Percentiles rank a stretch among this genome's conserved stretches.
phyloP scores from a whole-genome alignment of 352 stramenopile genomes.

The Globisporangium radiosum region DNA sequence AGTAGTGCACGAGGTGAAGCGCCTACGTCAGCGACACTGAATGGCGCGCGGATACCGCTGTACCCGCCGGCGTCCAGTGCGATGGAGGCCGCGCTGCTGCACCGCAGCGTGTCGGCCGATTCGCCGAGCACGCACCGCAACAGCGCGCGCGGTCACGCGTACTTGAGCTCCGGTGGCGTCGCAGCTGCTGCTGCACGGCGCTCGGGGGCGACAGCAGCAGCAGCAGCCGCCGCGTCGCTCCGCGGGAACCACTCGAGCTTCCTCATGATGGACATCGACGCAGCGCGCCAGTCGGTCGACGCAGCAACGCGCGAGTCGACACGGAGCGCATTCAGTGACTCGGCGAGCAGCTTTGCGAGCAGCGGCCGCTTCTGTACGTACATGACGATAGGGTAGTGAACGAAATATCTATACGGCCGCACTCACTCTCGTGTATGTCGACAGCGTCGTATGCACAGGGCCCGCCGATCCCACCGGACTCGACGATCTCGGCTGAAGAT shows the following conservation, averaged over 20 bases:
- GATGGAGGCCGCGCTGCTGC: constrained; percentile 23
- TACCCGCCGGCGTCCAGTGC: constrained; percentile 9
- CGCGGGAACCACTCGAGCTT: constrained; percentile 23
- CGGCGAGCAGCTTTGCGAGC: constrained; percentile 14
- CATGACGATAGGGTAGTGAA: background rate
- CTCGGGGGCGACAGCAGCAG: constrained; percentile 1
- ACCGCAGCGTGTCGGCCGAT: constrained; percentile 31
- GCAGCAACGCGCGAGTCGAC: constrained; percentile 25
- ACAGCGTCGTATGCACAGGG: constrained; percentile 52
- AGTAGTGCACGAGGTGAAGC: constrained; percentile 1
- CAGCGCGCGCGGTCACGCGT: constrained; percentile 24
- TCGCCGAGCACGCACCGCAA: constrained; percentile 17
- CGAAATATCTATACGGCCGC: background rate
- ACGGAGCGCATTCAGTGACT: constrained; percentile 41
- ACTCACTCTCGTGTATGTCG: background rate
- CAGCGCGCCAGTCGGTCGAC: constrained; percentile 32
- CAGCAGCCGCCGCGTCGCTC: background rate
- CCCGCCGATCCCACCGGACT: constrained; percentile 66
- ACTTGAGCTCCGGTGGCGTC: constrained; percentile 11
- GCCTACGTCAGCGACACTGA: constrained; percentile 5
- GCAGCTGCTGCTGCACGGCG: constrained; percentile 17
- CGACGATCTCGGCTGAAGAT: constrained; percentile 80
- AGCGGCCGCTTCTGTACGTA: constrained; percentile 44
- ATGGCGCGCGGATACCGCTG: background rate
- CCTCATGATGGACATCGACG: constrained; percentile 49